Base-by-base conservation (phyloP, 2,329 filamentous ascomycete genomes). In the Anthostomella pinea region DNA sequence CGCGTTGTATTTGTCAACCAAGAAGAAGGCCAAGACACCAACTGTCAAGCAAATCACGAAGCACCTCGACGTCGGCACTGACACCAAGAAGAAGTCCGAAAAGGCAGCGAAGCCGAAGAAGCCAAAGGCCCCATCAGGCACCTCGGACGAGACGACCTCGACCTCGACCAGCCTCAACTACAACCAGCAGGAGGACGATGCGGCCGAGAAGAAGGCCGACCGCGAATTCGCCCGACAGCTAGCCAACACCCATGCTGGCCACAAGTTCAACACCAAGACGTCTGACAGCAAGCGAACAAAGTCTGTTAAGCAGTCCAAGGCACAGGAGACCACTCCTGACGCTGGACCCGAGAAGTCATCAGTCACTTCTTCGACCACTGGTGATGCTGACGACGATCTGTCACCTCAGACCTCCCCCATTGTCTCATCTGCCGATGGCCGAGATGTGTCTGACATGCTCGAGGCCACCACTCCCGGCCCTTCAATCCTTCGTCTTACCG, bases 371-470 rank as follows among this genome's bases (percentile, higher is more conserved):
- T 90, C 86, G 4, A 83, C 80, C 35, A 78, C 79, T 28, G 85
- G 79, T 34, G 87, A 91, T 57, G 86, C 82, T 10, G 87, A 93
- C 53, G 86, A 94, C 54, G 87, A 95, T 54, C 69, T 83, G 53
- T 89, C 88, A 3, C 72, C 84, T 6, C 72, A 75, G 39, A 70
- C 72, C 28, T 90, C 87, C 8, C 85, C 87, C 20, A 69, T 77
- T 33, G 67, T 75, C 15, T 59, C 53, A 22, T 69, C 77, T n/a
- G 71, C 69, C 10, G 73, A 77, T 39, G 73, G 77, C 41, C 79
- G 76, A 36, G 86, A 86, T 58, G 79, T 96, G 39, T 85, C 85
- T 36, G 91, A 96, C 65, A 97, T 97, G 91, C 81, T 97, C 11
- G 89, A 95, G 65, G 71, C 84, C 31, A 66, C 77, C 27, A 63